These are phyloP conservation scores for Nakazawaea holstii DNA, from an alignment of 805 yeast species.

Conservation along the genomic window DNA sequence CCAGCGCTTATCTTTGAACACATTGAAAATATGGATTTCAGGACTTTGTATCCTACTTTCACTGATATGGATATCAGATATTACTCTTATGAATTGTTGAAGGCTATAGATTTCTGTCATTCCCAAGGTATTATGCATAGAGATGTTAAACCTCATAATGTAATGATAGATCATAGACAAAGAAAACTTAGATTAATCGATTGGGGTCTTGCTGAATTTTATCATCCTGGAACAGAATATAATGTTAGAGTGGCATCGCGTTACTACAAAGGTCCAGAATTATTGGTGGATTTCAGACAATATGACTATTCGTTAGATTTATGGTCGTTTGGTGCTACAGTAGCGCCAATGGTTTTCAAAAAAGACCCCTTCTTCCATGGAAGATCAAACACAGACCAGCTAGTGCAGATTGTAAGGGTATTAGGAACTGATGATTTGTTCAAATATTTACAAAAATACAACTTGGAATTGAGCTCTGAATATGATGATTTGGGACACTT, in stretches of 20 bases:
- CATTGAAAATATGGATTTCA: constrained; percentile 77
- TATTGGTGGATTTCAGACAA: constrained; percentile 77
- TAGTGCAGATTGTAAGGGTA: constrained; percentile 83
- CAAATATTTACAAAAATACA: constrained; percentile 65
- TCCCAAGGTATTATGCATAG: constrained; percentile 95
- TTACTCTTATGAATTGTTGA: constrained; percentile 75
- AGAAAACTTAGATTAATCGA: constrained; percentile 76
- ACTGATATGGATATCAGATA: constrained; percentile 71
- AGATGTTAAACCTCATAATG: constrained; percentile 93
- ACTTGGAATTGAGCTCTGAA: constrained; percentile 64
- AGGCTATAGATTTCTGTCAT: constrained; percentile 85
- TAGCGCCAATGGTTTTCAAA: constrained; percentile 85
- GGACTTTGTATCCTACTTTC: constrained; percentile 75
- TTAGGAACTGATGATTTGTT: constrained; percentile 80
- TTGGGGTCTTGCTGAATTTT: constrained; percentile 95
- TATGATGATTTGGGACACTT: constrained; percentile 71
- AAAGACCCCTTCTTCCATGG: constrained; percentile 94
- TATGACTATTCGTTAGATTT: constrained; percentile 89
- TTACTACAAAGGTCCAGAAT: constrained; percentile 90
- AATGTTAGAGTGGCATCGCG: constrained; percentile 93
- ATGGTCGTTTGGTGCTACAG: constrained; percentile 93
- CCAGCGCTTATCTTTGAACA: constrained; percentile 87
- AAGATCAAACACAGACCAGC: constrained; percentile 83
- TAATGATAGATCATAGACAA: constrained; percentile 83
- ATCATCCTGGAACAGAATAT: constrained; percentile 83